Conservation (phyloP, 768 basidiomycete species). For the Tulasnella sp. region DNA sequence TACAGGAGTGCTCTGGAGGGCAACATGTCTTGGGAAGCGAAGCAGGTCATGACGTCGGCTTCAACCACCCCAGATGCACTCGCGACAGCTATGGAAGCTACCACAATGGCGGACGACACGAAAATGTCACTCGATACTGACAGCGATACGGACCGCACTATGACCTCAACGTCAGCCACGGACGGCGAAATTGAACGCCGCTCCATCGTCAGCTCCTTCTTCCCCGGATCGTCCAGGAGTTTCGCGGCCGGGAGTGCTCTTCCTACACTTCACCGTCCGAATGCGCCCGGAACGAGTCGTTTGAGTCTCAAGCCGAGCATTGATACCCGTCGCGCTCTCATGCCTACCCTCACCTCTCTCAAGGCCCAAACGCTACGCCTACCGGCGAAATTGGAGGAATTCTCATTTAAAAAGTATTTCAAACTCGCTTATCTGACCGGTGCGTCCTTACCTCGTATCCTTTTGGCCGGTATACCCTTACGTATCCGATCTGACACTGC, state of each 20-base stretch:
- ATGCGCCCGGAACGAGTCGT: neutral
- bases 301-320: neutral
- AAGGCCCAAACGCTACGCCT: slow-evolving; percentile 7
- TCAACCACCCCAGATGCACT: slow-evolving; percentile 4
- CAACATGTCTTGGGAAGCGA: slow-evolving; percentile 13
- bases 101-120: slow-evolving; percentile 1
- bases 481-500: neutral
- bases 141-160: neutral
- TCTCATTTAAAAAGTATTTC: slow-evolving; percentile 61
- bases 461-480: neutral
- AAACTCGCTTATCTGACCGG: slow-evolving; percentile 59
- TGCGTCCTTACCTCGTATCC: slow-evolving; percentile 27
- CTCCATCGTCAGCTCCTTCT: neutral
- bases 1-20: slow-evolving; percentile 15
- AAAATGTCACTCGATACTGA: neutral
- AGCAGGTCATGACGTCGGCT: slow-evolving; percentile 5
- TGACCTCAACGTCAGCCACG: neutral
- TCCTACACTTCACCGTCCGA: neutral
- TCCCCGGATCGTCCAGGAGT: neutral
- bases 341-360: slow-evolving; percentile 2
- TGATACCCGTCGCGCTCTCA: slow-evolving; percentile 5
- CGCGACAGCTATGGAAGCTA: slow-evolving; percentile 3
- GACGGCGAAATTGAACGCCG: slow-evolving; percentile 5
- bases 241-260: neutral
- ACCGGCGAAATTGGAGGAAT: slow-evolving; percentile 20